Base-by-base conservation (phyloP, 331 rosid genomes). In the Phaseolus coccineus region DNA sequence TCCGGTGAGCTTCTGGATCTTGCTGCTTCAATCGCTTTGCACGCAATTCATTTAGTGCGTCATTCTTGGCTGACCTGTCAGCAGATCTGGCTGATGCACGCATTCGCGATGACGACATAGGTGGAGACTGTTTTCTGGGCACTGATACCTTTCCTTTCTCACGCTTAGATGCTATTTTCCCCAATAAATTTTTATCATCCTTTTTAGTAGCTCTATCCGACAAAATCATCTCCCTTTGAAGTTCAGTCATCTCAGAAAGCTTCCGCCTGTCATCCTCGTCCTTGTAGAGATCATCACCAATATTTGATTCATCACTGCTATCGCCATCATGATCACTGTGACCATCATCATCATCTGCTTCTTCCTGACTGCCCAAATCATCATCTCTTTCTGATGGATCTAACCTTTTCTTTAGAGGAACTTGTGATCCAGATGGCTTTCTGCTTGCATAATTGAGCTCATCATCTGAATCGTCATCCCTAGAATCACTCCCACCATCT, bases 231-330 rank as follows among this genome's bases (percentile, higher is more conserved):
- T 93, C 98, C 72, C 98, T 90, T 82, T 93, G 91, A 76, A 93
- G 92, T 79, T 93, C 98, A 63, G 95, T 85, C 98, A 93, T 93
- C 83, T 92, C 93, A n/a, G 95, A 89, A 48, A 93, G 98, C 84
- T 91, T 93, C 25, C 86, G 78, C 82, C 92, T 68, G 80, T 93
- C 95, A 68, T 91, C 92, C 3, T 91, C 95, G 65, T 93, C 87
- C 87, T 93, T 93, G 73, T 93, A 93, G 33, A 93, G 97, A 87
- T 91, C 98, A 40, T 86, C 89, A 3, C 98, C 95, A 77, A 93
- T 88, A 80, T 91, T 92, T 13, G 98, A 93, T 78, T 86, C 98
- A 78, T 91, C 90, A 81, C 92, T 89, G 84, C 88, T 91, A 39
- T 91, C 89, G 2, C 92, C 97, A 47, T 80, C 93, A 53, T 6